phyloP scores from a whole-genome alignment of 2,329 filamentous ascomycete species.

The Fusarium sp. region DNA sequence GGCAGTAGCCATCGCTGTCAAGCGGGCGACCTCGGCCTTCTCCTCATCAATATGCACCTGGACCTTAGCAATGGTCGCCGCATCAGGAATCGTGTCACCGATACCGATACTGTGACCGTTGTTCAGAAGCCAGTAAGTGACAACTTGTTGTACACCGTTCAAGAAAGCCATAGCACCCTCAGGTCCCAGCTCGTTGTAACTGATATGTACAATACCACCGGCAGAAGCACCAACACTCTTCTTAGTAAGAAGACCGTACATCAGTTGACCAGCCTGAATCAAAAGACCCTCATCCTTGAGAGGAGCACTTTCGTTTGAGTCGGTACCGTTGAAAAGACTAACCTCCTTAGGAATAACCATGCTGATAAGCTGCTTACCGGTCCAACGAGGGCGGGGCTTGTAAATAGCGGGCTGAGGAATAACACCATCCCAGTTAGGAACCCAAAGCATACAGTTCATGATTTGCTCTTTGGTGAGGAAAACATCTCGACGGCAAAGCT shows the following conservation, averaged over 20 bases:
- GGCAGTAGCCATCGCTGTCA: conserved; percentile 82
- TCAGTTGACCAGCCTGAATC: conserved; percentile 86
- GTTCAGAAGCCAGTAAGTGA: conserved; percentile 97
- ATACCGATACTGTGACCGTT: conserved; percentile 98
- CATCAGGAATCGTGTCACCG: conserved; percentile 95
- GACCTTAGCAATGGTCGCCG: conserved; percentile 84
- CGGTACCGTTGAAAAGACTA: conserved; percentile 76
- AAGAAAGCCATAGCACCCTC: conserved; percentile 93
- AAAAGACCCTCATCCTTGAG: conserved; percentile 82
- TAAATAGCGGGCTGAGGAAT: conserved; percentile 94
- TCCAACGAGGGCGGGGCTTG: conserved; percentile 94
- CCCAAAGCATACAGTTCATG: conserved; percentile 98
- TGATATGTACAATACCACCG: conserved; percentile 93
- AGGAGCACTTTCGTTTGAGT: conserved; percentile 71
- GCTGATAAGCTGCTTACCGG: conserved; percentile 96
- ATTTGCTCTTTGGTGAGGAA: conserved; percentile 92
- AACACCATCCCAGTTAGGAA: conserved; percentile 96
- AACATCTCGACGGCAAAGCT: conserved; percentile 91
- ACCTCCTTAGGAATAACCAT: conserved; percentile 90
- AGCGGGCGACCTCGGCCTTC: conserved; percentile 81
- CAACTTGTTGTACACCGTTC: conserved; percentile 92
- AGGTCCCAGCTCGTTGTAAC: conserved; percentile 93
- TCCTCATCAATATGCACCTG: conserved; percentile 83
- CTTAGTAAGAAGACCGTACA: conserved; percentile 93
- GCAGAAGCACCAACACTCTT: conserved; percentile 91